These are phyloP conservation scores for Cymbopogon flexuosus DNA, from an alignment of 202 grass and related monocot genomes.

Conservation along the genomic window DNA sequence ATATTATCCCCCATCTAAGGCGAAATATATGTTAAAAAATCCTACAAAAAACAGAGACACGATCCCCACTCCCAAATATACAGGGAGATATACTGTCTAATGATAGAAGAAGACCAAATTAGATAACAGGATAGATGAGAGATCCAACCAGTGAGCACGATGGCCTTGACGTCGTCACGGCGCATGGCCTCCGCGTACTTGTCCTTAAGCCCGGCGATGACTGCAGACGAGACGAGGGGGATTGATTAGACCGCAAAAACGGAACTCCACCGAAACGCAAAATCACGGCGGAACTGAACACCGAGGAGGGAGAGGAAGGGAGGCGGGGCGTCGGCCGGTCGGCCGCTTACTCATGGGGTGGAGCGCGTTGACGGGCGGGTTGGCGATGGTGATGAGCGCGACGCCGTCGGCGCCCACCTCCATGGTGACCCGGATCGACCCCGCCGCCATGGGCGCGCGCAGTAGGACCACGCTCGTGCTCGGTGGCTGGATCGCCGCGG, in stretches of 20 bases:
- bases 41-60: neutral
- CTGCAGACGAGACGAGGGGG: slow-evolving; percentile 11
- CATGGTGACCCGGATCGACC: slow-evolving; percentile 66
- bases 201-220: slow-evolving; percentile 79
- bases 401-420: slow-evolving; percentile 79
- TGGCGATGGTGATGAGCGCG: slow-evolving; percentile 81
- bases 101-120: neutral
- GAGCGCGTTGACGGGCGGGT: slow-evolving; percentile 91
- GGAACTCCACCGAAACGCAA: neutral
- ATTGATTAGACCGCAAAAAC: neutral
- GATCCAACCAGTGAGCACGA: slow-evolving; percentile 82
- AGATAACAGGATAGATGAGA: neutral
- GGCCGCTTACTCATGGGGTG: slow-evolving; percentile 57
- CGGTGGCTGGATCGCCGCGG: neutral
- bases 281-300: neutral
- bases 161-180: slow-evolving; percentile 77
- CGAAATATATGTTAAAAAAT: neutral
- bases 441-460: slow-evolving; percentile 45
- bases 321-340: neutral
- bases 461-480: neutral
- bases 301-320: too few species aligned
- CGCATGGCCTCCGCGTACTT: slow-evolving; percentile 67
- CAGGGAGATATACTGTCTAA: neutral
- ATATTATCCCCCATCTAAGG: neutral
- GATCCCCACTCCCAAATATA: neutral